phyloP scores from a whole-genome alignment of 768 basidiomycete genomes.

The Crassisporium funariophilum region DNA sequence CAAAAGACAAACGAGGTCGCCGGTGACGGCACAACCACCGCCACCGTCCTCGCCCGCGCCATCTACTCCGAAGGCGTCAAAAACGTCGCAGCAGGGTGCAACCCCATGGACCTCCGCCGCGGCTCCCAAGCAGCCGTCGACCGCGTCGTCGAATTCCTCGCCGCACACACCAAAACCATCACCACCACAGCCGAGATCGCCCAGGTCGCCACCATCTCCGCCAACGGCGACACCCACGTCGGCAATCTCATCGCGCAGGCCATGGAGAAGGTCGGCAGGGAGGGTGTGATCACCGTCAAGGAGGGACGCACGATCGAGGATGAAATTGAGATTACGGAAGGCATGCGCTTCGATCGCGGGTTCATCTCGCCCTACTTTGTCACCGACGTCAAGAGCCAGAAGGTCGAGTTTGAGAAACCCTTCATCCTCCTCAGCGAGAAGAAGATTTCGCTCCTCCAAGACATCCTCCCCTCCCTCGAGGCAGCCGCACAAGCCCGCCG shows the following conservation, averaged over 20 bases:
- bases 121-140: conserved; percentile 97
- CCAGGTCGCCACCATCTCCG: conserved; percentile 96
- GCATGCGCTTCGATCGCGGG: conserved; percentile 99
- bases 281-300: conserved; percentile 99
- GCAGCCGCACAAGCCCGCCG: conserved; percentile 78
- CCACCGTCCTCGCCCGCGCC: conserved; percentile 94
- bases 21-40: conserved; percentile 97
- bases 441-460: conserved; percentile 94
- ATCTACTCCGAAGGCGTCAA: conserved; percentile 99
- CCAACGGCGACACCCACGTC: conserved; percentile 81
- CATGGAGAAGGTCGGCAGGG: conserved; percentile 99
- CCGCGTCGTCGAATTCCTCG: conserved; percentile 89
- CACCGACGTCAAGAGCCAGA: conserved; percentile 96
- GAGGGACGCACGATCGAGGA: conserved; percentile 98
- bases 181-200: conserved; percentile 98
- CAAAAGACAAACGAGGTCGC: conserved; percentile 96
- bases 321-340: conserved; percentile 99
- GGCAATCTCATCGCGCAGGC: conserved; percentile 96
- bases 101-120: conserved; percentile 99
- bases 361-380: conserved; percentile 99
- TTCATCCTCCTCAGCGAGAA: conserved; percentile 93
- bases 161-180: conserved; percentile 87
- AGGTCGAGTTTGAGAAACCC: conserved; percentile 97
- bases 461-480: conserved; percentile 92
- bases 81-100: conserved; percentile 98